A percentile compares a stretch with the other conserved stretches of the same genome.
phyloP scores from a whole-genome alignment of 495 filamentous ascomycete species.

The Penicillium malachiteum region DNA sequence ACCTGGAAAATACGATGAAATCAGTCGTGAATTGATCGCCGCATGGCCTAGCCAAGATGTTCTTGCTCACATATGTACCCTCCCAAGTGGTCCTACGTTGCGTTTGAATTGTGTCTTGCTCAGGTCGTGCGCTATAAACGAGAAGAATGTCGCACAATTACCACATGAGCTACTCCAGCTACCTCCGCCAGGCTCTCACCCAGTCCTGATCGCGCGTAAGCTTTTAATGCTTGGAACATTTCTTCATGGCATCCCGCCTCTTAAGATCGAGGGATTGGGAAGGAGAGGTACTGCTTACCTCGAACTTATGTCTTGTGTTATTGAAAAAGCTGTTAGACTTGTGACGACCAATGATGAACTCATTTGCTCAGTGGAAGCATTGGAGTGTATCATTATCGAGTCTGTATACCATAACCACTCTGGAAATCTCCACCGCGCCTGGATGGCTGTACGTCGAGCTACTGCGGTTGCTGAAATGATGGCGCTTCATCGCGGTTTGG shows the following conservation, averaged over 20 bases:
- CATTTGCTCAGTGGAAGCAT: slow-evolving; percentile 41
- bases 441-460: slow-evolving; percentile 44
- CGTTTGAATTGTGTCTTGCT: slow-evolving; percentile 27
- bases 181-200: slow-evolving; percentile 39
- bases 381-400: slow-evolving; percentile 52
- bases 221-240: slow-evolving; percentile 44
- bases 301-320: slow-evolving; percentile 30
- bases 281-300: slow-evolving; percentile 10
- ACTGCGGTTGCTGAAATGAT: slow-evolving; percentile 24
- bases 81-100: slow-evolving; percentile 26
- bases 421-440: slow-evolving; percentile 47
- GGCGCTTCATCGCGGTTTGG: slow-evolving; percentile 16
- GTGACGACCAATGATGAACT: slow-evolving; percentile 50
- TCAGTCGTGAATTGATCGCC: slow-evolving; percentile 27
- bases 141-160: slow-evolving; percentile 12
- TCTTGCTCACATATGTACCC: slow-evolving; percentile 30
- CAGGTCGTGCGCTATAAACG: slow-evolving; percentile 18
- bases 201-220: slow-evolving; percentile 44
- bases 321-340: slow-evolving; percentile 36
- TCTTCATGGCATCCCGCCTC: slow-evolving; percentile 38
- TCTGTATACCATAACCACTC: slow-evolving; percentile 41
- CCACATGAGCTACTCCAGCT: slow-evolving; percentile 31
- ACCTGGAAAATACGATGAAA: slow-evolving; percentile 16
- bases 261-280: slow-evolving; percentile 14
- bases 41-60: slow-evolving; percentile 39